phyloP scores from a whole-genome alignment of 345 rosid species.

The Camelina hispida region DNA sequence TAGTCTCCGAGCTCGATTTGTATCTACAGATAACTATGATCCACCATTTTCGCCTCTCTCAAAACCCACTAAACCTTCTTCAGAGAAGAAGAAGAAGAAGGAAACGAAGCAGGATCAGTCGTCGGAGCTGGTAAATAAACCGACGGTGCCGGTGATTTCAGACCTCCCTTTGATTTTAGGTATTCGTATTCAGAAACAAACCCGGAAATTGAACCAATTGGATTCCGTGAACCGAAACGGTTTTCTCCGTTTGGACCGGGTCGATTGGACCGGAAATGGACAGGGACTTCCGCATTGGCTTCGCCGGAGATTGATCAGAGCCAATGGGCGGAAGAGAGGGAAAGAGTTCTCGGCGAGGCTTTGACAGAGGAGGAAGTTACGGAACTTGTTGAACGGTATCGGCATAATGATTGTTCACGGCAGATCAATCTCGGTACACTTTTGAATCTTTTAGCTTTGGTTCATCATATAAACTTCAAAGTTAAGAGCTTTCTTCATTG shows the following conservation, averaged over 20 bases:
- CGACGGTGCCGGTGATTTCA: conserved; percentile 44
- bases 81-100: conserved; percentile 14
- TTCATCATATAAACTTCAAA: neutral
- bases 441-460: neutral
- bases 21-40: conserved; percentile 45
- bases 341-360: conserved; percentile 58
- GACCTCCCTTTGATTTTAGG: conserved; percentile 82
- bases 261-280: conserved; percentile 79
- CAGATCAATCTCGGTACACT: conserved; percentile 80
- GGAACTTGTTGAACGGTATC: conserved; percentile 77
- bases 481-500: neutral
- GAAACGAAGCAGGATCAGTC: conserved; percentile 25
- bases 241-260: conserved; percentile 95
- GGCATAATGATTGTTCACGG: conserved; percentile 80
- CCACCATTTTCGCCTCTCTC: conserved; percentile 44
- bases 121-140: conserved; percentile 14
- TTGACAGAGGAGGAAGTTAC: conserved; percentile 69
- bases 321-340: conserved; percentile 57
- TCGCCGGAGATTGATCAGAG: conserved; percentile 45
- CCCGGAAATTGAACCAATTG: conserved; percentile 63
- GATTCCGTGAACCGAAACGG: conserved; percentile 84
- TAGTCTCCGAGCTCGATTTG: conserved; percentile 35
- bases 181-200: conserved; percentile 81
- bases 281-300: conserved; percentile 70
- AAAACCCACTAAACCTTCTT: conserved; percentile 39